Percentiles rank a stretch among this genome's conserved stretches.
Evolutionary conservation across 805 yeast genomes (phyloP).

Genomic region (Cyberlindnera euphorbiae): DNA sequence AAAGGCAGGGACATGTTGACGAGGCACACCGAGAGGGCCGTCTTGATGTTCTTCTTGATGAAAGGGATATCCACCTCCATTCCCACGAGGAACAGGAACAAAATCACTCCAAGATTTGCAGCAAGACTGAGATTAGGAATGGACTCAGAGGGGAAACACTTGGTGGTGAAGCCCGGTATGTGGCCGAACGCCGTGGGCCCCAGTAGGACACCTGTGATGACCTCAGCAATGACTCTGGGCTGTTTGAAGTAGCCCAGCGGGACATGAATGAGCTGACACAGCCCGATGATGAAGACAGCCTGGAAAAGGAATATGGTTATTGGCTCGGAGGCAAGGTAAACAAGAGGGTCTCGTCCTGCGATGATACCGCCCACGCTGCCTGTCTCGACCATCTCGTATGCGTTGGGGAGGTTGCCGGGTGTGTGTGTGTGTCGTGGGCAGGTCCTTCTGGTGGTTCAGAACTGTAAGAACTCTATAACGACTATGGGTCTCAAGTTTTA

Average conservation of each 20-base stretch:
- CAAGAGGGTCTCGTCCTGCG: constrained; percentile 68
- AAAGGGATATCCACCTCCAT: constrained; percentile 70
- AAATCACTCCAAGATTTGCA: constrained; percentile 71
- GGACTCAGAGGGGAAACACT: constrained; percentile 61
- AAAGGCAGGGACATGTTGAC: constrained; percentile 75
- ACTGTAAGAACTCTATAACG: no score
- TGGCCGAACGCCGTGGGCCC: constrained; percentile 76
- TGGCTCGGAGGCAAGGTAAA: constrained; percentile 53
- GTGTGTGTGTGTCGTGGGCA: no score
- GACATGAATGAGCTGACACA: constrained; percentile 56
- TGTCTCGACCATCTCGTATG: constrained; percentile 3
- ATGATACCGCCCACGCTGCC: constrained; percentile 58
- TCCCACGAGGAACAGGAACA: constrained; percentile 73
- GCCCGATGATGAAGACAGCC: constrained; percentile 50
- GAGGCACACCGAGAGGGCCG: constrained; percentile 65
- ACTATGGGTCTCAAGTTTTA: no score
- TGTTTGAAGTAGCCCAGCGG: constrained; percentile 62
- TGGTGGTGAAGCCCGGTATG: constrained; percentile 59
- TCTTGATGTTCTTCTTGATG: constrained; percentile 52
- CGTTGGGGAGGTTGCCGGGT: no score
- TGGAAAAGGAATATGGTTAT: constrained; percentile 69
- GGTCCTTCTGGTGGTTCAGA: no score
- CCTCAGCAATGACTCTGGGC: constrained; percentile 81
- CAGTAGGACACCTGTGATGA: constrained; percentile 65
- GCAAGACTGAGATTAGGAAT: constrained; percentile 59